These are phyloP conservation scores for Botrytis tulipae DNA, from an alignment of 2,329 filamentous ascomycete species.

Conservation along the genomic window DNA sequence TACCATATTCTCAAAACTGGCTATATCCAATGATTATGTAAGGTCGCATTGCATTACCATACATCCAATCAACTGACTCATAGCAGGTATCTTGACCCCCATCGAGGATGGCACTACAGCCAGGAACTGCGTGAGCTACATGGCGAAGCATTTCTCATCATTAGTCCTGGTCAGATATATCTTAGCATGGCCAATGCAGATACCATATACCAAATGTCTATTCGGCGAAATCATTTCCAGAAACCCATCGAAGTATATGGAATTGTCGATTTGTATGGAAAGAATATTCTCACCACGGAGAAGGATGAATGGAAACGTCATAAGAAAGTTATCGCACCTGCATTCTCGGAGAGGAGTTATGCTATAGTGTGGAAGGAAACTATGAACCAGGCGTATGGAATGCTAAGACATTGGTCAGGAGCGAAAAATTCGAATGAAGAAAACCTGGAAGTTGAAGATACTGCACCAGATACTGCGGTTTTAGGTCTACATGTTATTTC, in stretches of 20 bases:
- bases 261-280: slow-evolving; percentile 63
- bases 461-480: slow-evolving; percentile 64
- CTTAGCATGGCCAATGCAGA: not conserved
- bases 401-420: slow-evolving; percentile 47
- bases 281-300: slow-evolving; percentile 70
- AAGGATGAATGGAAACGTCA: slow-evolving; percentile 69
- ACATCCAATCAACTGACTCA: not conserved
- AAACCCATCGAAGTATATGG: slow-evolving; percentile 62
- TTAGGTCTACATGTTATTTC: slow-evolving; percentile 59
- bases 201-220: slow-evolving; percentile 60
- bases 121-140: not conserved
- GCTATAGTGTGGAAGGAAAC: slow-evolving; percentile 62
- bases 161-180: not conserved
- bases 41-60: not conserved
- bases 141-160: not conserved
- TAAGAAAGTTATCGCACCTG: slow-evolving; percentile 67
- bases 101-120: not conserved
- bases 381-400: slow-evolving; percentile 59
- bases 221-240: slow-evolving; percentile 67
- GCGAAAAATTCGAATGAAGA: slow-evolving; percentile 50
- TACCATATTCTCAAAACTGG: slow-evolving; percentile 6
- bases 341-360: slow-evolving; percentile 76
- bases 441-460: slow-evolving; percentile 51
- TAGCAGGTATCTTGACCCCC: not conserved
- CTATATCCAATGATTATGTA: not conserved